phyloP scores from a whole-genome alignment of 768 basidiomycete species.

The Cantharellus cinnabarinus region DNA sequence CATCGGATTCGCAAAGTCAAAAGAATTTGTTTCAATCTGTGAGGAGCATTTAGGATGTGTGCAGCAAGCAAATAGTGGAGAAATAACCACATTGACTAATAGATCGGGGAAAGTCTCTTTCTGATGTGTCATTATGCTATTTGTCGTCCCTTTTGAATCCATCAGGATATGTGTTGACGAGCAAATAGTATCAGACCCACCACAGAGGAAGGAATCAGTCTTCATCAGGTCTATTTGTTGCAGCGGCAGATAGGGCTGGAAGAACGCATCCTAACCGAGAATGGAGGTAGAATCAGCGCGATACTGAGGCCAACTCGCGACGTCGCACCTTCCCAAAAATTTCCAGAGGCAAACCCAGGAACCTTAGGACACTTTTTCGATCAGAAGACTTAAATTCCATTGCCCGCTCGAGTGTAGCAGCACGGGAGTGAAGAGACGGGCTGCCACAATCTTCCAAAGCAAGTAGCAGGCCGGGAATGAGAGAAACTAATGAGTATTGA shows the following conservation, averaged over 20 bases:
- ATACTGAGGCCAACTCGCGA: neutral
- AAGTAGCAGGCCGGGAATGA: constrained; percentile 79
- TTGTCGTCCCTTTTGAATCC: constrained; percentile 42
- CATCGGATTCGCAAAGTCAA: constrained; percentile 73
- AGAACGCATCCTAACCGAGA: constrained; percentile 57
- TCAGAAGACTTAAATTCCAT: constrained; percentile 77
- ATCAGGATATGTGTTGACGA: neutral
- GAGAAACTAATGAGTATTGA: constrained; percentile 89
- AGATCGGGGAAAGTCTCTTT: constrained; percentile 60
- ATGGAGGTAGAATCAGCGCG: neutral
- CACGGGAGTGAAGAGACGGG: constrained; percentile 46
- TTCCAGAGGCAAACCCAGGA: constrained; percentile 82
- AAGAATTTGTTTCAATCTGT: constrained; percentile 65
- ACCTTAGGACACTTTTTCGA: constrained; percentile 74
- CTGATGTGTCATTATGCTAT: constrained; percentile 85
- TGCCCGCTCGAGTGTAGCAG: constrained; percentile 44
- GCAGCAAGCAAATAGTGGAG: neutral
- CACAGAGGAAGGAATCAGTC: constrained; percentile 71
- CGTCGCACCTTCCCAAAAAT: constrained; percentile 65
- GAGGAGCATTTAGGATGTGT: neutral
- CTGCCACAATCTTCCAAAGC: constrained; percentile 82
- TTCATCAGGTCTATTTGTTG: constrained; percentile 84
- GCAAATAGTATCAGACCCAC: constrained; percentile 13
- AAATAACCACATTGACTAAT: constrained; percentile 51
- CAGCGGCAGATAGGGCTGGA: constrained; percentile 91